Conservation (phyloP, 352 stramenopile species). For the Phytophthora chlamydospora region DNA sequence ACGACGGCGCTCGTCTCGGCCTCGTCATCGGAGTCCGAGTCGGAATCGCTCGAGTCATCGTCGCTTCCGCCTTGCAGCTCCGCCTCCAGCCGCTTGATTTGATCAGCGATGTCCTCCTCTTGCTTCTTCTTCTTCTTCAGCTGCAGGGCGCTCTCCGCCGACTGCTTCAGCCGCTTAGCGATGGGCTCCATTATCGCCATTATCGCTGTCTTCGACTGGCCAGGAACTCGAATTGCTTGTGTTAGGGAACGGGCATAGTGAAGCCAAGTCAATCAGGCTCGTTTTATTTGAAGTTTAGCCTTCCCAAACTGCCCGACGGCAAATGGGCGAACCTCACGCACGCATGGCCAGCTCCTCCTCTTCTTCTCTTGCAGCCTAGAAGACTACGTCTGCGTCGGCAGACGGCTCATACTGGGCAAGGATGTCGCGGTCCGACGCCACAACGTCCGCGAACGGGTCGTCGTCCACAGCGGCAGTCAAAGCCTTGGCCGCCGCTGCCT, state of each 20-base stretch:
- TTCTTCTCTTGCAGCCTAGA: constrained; percentile 43
- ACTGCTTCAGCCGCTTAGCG: constrained; percentile 83
- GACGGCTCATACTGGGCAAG: constrained; percentile 80
- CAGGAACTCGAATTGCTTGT: constrained; percentile 21
- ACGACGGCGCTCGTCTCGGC: constrained; percentile 41
- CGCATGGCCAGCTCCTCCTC: not conserved
- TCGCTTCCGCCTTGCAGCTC: constrained; percentile 55
- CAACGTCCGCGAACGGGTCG: constrained; percentile 76
- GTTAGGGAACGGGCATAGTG: constrained; percentile 23
- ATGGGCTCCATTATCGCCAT: constrained; percentile 70
- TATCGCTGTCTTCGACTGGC: constrained; percentile 21
- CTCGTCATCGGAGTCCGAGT: constrained; percentile 29
- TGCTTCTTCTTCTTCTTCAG: constrained; percentile 8
- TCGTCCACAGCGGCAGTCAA: constrained; percentile 35
- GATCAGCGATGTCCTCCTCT: constrained; percentile 67
- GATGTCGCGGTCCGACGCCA: constrained; percentile 78
- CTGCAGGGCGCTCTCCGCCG: constrained; percentile 63
- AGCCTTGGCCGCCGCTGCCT: constrained; percentile 19
- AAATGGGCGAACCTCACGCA: constrained; percentile 7
- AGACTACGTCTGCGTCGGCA: constrained; percentile 80
- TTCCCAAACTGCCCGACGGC: constrained; percentile 7
- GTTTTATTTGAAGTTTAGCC: constrained; percentile 34
- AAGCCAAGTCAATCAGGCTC: constrained; percentile 24
- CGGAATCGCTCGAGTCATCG: constrained; percentile 31
- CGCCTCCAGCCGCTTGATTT: constrained; percentile 73